phyloP scores from a whole-genome alignment of 169 alveolate genomes.

The Amoebophrya sp. region DNA sequence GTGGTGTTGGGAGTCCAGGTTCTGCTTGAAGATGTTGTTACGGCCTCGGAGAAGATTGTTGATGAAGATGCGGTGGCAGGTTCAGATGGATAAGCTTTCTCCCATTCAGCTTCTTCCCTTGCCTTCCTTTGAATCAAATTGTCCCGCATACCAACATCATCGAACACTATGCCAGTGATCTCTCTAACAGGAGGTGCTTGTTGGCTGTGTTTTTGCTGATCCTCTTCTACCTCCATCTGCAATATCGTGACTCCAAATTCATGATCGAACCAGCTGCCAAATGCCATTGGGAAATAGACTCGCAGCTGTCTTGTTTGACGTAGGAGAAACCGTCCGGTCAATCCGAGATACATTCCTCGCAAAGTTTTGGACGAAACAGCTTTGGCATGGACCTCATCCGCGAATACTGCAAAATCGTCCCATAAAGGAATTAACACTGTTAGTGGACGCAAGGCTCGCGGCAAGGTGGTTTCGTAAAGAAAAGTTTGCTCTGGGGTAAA shows the following conservation, averaged over 20 bases:
- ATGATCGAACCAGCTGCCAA: constrained; percentile 5
- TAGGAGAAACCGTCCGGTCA: neutral
- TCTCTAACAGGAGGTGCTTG: no score
- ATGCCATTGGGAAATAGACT: neutral
- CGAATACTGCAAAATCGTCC: neutral
- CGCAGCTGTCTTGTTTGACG: neutral
- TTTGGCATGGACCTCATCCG: neutral
- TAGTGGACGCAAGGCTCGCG: neutral
- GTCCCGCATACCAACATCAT: no score
- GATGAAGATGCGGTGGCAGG: no score
- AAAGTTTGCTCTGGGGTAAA: neutral
- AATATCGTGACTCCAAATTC: neutral
- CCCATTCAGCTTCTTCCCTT: no score
- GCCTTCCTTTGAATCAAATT: no score
- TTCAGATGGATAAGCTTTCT: no score
- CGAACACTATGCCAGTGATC: no score
- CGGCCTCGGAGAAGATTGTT: no score
- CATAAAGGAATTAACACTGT: neutral
- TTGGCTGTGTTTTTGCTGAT: neutral
- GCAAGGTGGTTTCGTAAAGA: neutral
- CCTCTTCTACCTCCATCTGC: neutral
- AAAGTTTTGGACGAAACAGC: no score
- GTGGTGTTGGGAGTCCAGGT: no score
- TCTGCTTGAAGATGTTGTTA: no score
- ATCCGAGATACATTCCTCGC: neutral